Evolutionary conservation across 2,329 filamentous ascomycete genomes (phyloP).

Genomic region (Penicillium sp.): DNA sequence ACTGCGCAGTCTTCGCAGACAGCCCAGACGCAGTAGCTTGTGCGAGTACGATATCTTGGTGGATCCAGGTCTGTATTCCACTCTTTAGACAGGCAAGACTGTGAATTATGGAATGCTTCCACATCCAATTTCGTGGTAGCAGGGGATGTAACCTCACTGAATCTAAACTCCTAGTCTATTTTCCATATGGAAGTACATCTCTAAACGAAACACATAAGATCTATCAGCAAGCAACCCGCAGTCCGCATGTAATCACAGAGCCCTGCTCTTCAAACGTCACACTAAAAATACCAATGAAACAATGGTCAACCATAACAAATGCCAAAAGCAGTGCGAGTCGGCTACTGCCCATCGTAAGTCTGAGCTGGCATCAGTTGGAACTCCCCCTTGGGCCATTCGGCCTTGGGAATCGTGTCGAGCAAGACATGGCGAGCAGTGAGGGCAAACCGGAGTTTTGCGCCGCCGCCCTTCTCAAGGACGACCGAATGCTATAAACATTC

Average conservation of each 20-base stretch:
- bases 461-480: conserved; percentile 27
- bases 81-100: too few species aligned
- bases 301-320: neutral
- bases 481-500: conserved; percentile 36
- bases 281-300: neutral
- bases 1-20: neutral
- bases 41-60: too few species aligned
- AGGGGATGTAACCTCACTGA: too few species aligned
- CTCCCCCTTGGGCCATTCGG: conserved; percentile 34
- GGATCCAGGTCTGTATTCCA: too few species aligned
- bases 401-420: conserved; percentile 25
- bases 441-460: conserved; percentile 38
- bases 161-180: too few species aligned
- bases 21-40: neutral
- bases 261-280: too few species aligned
- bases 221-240: too few species aligned
- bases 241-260: too few species aligned
- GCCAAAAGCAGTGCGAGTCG: neutral
- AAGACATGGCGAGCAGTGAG: conserved; percentile 43
- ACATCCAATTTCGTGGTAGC: too few species aligned
- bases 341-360: conserved; percentile 37
- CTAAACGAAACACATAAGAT: too few species aligned
- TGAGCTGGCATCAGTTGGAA: conserved; percentile 33
- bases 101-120: too few species aligned
- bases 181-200: too few species aligned